Evolutionary conservation across 169 alveolate genomes (phyloP).

Genomic region (Eimeria maxima): DNA sequence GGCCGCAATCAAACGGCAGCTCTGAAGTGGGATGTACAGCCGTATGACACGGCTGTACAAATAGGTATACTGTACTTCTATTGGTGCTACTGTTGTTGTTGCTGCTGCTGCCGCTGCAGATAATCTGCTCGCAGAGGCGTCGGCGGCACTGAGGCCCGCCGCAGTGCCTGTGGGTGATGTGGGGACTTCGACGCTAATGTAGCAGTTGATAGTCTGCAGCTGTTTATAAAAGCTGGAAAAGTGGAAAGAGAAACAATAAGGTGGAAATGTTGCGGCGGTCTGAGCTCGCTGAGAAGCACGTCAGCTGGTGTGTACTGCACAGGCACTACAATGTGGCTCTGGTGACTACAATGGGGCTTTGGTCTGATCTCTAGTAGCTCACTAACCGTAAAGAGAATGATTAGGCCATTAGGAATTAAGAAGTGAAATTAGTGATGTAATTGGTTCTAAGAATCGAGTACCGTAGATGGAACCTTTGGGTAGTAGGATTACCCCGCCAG

Average conservation of each 20-base stretch:
- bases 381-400: no score
- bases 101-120: neutral
- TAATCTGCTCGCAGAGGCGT: neutral
- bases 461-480: no score
- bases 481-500: no score
- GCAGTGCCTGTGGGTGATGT: neutral
- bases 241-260: neutral
- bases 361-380: no score
- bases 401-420: no score
- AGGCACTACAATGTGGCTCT: no score
- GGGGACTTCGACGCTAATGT: neutral
- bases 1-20: neutral
- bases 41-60: neutral
- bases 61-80: neutral
- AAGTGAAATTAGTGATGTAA: no score
- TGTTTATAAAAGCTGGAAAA: neutral
- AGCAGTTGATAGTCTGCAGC: neutral
- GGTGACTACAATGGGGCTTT: no score
- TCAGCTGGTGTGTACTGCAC: neutral
- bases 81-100: neutral
- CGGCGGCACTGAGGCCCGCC: neutral
- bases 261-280: neutral
- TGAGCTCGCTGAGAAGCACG: neutral
- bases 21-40: neutral
- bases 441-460: no score